These are phyloP conservation scores for Kodamaea kakaduensis DNA, from an alignment of 805 yeast species.

Conservation along the genomic window DNA sequence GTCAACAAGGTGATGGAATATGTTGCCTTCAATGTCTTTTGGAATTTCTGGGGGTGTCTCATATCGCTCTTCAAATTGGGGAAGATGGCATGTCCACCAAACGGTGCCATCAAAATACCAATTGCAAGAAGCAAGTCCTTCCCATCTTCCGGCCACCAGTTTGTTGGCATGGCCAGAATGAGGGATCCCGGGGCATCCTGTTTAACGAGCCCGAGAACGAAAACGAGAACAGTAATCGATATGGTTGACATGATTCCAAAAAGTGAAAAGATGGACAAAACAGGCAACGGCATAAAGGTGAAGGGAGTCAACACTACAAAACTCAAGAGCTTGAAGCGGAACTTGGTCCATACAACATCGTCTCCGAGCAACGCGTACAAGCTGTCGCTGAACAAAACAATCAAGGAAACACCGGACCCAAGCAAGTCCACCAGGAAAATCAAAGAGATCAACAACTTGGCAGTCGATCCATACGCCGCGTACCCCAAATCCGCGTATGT, in stretches of 20 bases:
- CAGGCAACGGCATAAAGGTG: constrained; percentile 55
- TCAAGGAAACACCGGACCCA: constrained; percentile 59
- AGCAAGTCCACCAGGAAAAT: constrained; percentile 53
- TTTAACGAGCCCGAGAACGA: constrained; percentile 44
- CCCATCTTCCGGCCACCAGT: constrained; percentile 28
- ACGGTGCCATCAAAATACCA: constrained; percentile 71
- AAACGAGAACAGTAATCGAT: constrained; percentile 43
- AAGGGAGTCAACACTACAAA: constrained; percentile 76
- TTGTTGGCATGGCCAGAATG: constrained; percentile 41
- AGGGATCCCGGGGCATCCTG: constrained; percentile 52
- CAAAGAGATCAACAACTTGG: constrained; percentile 65
- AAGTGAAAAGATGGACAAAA: constrained; percentile 51
- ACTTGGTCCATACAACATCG: constrained; percentile 34
- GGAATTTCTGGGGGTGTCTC: constrained; percentile 64
- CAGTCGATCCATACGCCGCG: constrained; percentile 42
- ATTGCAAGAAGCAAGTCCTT: constrained; percentile 46
- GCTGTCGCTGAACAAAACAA: constrained; percentile 59
- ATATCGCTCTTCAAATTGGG: constrained; percentile 74
- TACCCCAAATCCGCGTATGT: constrained; percentile 29
- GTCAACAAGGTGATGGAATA: constrained; percentile 55
- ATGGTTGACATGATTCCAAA: constrained; percentile 56
- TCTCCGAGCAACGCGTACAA: constrained; percentile 43
- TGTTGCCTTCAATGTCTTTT: constrained; percentile 49
- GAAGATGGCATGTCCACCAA: constrained; percentile 82
- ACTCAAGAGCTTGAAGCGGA: constrained; percentile 61